Base-by-base conservation (phyloP, 2,329 filamentous ascomycete species). In the Paecilomyces sp. region DNA sequence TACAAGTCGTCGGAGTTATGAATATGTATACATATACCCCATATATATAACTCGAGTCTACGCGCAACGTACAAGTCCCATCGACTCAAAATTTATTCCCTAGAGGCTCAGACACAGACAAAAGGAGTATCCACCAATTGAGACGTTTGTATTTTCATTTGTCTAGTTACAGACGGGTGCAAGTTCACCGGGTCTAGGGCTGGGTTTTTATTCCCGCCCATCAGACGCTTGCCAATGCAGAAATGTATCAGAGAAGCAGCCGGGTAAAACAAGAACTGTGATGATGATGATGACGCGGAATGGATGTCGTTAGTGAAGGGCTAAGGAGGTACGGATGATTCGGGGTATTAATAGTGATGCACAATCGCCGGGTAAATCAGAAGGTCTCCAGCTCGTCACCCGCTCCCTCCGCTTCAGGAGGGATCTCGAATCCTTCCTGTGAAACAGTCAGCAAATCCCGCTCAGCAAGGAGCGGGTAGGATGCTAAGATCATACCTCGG, bases 401-500 rank as follows among this genome's bases (percentile, higher is more conserved):
- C 33, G 58, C 64, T n/a, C 31, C 67, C 62, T 69, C 69, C 13
- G 60, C 65, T 60, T 71, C 69, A 30, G 68, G 66, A 11, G 68
- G 69, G 52, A 71, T 71, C 65, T 71, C 69, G 57, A 71, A 71
- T 59, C 69, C 69, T 59, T 71, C 69, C 69, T 71, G 58, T 58
- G 52, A 11, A 33, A 51, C 12, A 55, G 56, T 63, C 54, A 66
- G 58, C 54, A 36, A 47, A 47, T 47, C 7, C 5, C 15, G 22
- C n/a, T 8, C 15, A 47, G 15, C 15, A 8, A 18, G 9, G 5
- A n/a, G 18, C 9, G 3, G 7, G 1, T 8, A 47, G 18, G n/a
- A n/a, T n/a, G 18, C 15, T n/a, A 9, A 47, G n/a, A 52, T 64
- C 70, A 60, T 74, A 85, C 83, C 83, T 99, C 94, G 63, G 94